Evolutionary conservation across 345 rosid species (phyloP).

Genomic region (Hevea brasiliensis): DNA sequence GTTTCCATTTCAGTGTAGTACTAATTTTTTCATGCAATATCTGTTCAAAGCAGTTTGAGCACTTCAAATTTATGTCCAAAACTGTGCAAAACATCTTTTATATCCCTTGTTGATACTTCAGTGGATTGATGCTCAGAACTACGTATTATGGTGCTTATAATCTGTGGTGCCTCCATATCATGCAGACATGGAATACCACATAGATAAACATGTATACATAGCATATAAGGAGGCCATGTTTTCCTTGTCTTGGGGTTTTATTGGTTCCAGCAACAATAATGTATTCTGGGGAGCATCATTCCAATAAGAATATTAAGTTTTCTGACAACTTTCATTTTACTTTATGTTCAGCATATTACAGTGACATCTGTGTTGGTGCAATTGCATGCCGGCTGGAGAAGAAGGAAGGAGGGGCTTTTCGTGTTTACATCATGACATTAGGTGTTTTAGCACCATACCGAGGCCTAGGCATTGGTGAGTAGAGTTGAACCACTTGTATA

Average conservation of each 20-base stretch:
- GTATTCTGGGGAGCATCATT: neutral
- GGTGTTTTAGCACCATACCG: slow-evolving; percentile 98
- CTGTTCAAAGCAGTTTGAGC: neutral
- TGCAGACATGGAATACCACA: neutral
- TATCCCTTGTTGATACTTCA: neutral
- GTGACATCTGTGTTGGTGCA: slow-evolving; percentile 93
- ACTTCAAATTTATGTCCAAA: neutral
- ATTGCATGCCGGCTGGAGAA: slow-evolving; percentile 95
- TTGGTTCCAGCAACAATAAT: neutral
- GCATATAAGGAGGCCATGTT: neutral
- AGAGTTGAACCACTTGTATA: neutral
- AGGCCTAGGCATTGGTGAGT: slow-evolving; percentile 90
- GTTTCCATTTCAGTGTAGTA: too few species aligned
- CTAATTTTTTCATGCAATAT: neutral
- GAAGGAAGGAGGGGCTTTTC: slow-evolving; percentile 69
- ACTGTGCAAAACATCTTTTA: neutral
- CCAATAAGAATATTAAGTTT: neutral
- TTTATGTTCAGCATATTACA: slow-evolving; percentile 67
- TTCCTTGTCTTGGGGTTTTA: neutral
- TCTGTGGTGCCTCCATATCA: neutral
- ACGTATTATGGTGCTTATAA: too few species aligned
- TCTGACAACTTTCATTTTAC: slow-evolving; percentile 10
- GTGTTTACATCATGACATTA: slow-evolving; percentile 93
- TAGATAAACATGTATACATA: neutral
- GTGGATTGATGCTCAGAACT: neutral